These are phyloP conservation scores for Mycena olivaceomarginata DNA, from an alignment of 768 basidiomycete genomes.

Conservation along the genomic window DNA sequence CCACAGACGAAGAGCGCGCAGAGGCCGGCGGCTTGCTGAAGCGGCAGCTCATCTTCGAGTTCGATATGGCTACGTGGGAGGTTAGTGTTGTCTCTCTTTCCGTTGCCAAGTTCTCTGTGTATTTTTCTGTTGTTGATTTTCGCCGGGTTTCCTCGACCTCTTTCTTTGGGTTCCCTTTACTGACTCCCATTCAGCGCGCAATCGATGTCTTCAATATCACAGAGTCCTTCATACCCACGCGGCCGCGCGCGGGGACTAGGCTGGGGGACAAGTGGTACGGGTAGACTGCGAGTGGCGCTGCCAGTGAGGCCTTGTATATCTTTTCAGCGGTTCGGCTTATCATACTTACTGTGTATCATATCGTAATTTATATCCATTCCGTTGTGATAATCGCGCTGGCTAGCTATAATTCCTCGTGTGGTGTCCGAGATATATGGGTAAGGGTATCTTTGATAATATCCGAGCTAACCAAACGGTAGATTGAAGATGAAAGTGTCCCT, in stretches of 20 bases:
- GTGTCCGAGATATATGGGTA: too few species aligned
- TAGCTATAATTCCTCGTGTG: too few species aligned
- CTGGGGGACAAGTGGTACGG: constrained; percentile 34
- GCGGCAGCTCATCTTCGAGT: constrained; percentile 92
- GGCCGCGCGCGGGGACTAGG: constrained; percentile 12
- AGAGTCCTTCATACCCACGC: constrained; percentile 24
- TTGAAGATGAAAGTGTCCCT: too few species aligned
- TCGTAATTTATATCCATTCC: too few species aligned
- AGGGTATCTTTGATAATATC: too few species aligned
- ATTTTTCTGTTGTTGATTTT: too few species aligned
- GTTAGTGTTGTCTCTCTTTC: constrained; percentile 61
- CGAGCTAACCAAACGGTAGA: too few species aligned
- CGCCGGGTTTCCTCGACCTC: background rate
- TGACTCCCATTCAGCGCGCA: constrained; percentile 75
- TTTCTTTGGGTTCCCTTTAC: constrained; percentile 1
- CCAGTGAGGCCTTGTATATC: background rate
- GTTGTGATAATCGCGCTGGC: too few species aligned
- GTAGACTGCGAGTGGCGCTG: background rate
- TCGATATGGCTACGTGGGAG: constrained; percentile 93
- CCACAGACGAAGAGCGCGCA: constrained; percentile 77
- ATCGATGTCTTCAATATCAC: constrained; percentile 69
- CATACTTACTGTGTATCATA: background rate
- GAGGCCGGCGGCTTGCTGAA: constrained; percentile 69
- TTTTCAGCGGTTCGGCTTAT: background rate
- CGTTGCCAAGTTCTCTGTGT: too few species aligned